These are phyloP conservation scores for Solanum neorickii DNA, from an alignment of 257 asterid genomes.

Conservation along the genomic window DNA sequence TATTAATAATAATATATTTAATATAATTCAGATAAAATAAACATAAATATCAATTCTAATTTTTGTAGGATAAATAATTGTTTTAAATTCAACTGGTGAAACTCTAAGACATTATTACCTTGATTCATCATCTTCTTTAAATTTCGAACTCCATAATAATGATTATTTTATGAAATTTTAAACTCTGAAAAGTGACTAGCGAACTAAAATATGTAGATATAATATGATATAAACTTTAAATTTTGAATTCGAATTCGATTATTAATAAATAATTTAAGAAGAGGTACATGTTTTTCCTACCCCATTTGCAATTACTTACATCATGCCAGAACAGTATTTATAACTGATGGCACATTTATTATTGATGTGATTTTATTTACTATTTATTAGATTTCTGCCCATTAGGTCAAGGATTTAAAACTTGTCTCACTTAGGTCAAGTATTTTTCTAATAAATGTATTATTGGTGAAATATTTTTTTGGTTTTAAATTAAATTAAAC, in stretches of 20 bases:
- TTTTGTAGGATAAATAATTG: not conserved
- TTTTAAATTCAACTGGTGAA: not conserved
- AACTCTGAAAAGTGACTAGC: no score
- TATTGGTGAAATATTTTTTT: not conserved
- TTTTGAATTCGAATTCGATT: fast-evolving
- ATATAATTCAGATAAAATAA: no score
- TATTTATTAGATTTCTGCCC: not conserved
- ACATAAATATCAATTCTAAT: fast-evolving
- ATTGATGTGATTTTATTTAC: not conserved
- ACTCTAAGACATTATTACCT: no score
- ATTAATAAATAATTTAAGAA: not conserved
- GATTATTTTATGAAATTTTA: no score
- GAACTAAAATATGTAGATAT: no score
- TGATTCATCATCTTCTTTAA: not conserved
- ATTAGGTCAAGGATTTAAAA: not conserved
- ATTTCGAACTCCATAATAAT: not conserved
- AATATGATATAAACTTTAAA: not conserved
- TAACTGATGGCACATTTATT: not conserved
- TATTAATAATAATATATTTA: no score
- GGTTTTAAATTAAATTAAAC: no score
- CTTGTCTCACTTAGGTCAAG: not conserved
- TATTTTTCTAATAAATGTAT: not conserved
- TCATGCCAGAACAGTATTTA: not conserved
- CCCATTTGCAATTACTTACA: not conserved
- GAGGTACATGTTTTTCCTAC: not conserved